phyloP scores from a whole-genome alignment of 2,329 filamentous ascomycete species.

The Fusarium ramigenum region DNA sequence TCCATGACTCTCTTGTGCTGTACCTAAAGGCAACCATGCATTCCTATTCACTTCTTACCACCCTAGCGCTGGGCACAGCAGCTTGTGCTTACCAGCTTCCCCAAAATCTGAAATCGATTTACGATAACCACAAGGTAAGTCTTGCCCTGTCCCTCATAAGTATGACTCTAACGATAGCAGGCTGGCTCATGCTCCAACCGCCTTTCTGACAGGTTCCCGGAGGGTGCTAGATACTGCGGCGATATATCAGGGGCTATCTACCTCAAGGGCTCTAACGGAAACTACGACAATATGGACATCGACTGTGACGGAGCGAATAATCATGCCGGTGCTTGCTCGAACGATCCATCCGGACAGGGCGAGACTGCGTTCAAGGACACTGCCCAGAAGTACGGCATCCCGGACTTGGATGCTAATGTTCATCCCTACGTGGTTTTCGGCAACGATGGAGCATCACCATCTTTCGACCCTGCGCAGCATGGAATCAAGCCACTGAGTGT shows the following conservation, averaged over 20 bases:
- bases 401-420: conserved; percentile 60
- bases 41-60: not conserved
- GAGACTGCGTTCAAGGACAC: conserved; percentile 55
- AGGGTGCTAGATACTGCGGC: not conserved
- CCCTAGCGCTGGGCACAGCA: not conserved
- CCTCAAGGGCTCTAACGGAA: conserved; percentile 52
- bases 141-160: rapidly evolving
- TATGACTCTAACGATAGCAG: not conserved
- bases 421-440: conserved; percentile 66
- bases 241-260: conserved; percentile 40
- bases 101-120: not conserved
- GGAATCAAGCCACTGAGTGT: conserved; percentile 61
- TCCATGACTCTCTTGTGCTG: too few species aligned
- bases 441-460: conserved; percentile 51
- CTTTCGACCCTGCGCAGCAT: conserved; percentile 52
- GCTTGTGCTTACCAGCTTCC: not conserved
- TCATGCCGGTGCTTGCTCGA: conserved; percentile 49
- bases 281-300: conserved; percentile 65
- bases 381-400: conserved; percentile 47
- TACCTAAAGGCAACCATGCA: not conserved
- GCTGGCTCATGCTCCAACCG: not conserved
- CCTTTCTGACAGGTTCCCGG: not conserved
- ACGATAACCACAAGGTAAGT: not conserved
- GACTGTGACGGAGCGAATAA: conserved; percentile 60
- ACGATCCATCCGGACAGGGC: conserved; percentile 2